phyloP scores from a whole-genome alignment of 371 early-diverging fungal genomes.

The Entomophthora muscae region DNA sequence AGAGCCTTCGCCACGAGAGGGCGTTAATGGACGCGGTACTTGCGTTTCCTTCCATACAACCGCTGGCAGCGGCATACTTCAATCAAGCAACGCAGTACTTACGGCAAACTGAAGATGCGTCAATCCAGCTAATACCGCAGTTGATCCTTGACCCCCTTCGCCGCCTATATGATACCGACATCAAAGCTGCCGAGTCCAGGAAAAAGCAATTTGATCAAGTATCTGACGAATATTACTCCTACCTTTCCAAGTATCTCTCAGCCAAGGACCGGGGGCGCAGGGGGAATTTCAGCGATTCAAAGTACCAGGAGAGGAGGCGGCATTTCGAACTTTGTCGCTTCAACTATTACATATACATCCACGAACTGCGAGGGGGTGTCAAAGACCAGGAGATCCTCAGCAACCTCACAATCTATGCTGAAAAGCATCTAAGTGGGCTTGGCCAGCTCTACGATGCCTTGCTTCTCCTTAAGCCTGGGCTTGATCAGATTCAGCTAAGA shows the following conservation, averaged over 20 bases:
- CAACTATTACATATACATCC: conserved; percentile 40
- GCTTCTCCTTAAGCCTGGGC: conserved; percentile 14
- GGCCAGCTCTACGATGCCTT: conserved; percentile 9
- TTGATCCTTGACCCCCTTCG: conserved; percentile 20
- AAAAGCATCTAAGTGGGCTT: conserved; percentile 24
- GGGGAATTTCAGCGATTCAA: conserved; percentile 20
- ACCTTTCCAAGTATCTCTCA: conserved; percentile 33
- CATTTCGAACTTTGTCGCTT: conserved; percentile 39
- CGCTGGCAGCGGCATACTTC: background rate
- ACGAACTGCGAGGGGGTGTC: conserved; percentile 41
- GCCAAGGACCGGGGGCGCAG: conserved; percentile 24
- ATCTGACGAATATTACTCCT: conserved; percentile 38
- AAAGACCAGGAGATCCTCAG: conserved; percentile 45
- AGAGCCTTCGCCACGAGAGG: background rate
- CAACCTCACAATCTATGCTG: conserved; percentile 29
- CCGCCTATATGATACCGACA: conserved; percentile 31
- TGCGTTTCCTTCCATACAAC: conserved; percentile 3
- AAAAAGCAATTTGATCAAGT: conserved; percentile 40
- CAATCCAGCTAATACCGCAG: background rate
- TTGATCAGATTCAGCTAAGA: conserved; percentile 17
- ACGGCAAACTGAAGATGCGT: background rate
- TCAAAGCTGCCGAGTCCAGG: conserved; percentile 34
- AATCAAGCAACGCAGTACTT: background rate
- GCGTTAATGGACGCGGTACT: background rate
- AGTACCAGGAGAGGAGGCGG: conserved; percentile 23